Base-by-base conservation (phyloP, 176 grass and related monocot species). In the Aegilops sharonensis region DNA sequence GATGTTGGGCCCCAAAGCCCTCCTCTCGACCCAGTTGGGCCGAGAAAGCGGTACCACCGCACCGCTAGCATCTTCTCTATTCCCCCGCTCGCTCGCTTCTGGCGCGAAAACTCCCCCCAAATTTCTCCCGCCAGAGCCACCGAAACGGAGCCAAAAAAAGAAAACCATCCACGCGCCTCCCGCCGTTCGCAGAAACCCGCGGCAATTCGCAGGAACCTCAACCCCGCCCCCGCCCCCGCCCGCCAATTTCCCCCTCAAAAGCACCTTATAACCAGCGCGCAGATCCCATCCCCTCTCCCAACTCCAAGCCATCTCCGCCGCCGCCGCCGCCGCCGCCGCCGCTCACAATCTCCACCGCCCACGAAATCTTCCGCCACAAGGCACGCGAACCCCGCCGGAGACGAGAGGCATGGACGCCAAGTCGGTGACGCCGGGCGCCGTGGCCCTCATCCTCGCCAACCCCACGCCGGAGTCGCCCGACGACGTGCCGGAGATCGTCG, bases 391-490 rank as follows among this genome's bases (percentile, higher is more conserved):
- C 72, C 72, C 24, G 48, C 43, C n/a, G 8, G 63, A 74, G 76
- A 17, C 14, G 4, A 14, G 9, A 35, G 17, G 5, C 3, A 92
- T 88, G 86, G 89, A 87, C n/a, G 85, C 82, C 20, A 91, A 63
- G 34, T 87, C 68, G 0, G 73, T 92, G 52, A 96, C 89, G 32
- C 87, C 78, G 11, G 87, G 80, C 34, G 97, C 94, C 20, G 85
- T 99, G 83, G 77, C 92, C 37, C n/a, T 63, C 77, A 20, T 96
- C 25, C 85, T 87, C 17, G 82, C 76, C 45, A 88, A 96, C 85
- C 89, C 92, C 3, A 85, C 85, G 75, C 88, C 92, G 5, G 78
- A 77, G 77, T 59, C 81, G 5, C 32, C 48, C 12, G 85, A 80
- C 23, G 94, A 83, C 37, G 69, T 90, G 25, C 85, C 89, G 45